phyloP scores from a whole-genome alignment of 331 rosid species.

The Pyracantha coccinea region DNA sequence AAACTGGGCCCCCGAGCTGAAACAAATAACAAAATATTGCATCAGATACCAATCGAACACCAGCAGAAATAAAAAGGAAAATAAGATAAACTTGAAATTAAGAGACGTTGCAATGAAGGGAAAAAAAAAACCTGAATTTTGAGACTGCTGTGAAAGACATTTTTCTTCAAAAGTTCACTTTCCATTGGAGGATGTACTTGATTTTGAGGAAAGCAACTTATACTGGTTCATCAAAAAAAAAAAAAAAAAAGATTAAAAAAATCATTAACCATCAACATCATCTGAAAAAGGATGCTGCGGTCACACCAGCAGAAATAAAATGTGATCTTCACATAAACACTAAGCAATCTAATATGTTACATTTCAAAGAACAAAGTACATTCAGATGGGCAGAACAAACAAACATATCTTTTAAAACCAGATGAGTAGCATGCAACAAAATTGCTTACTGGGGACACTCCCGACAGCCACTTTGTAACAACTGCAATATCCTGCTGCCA shows the following conservation, averaged over 20 bases:
- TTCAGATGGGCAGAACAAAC: not conserved
- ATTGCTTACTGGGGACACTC: too few species aligned
- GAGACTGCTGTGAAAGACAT: constrained; percentile 91
- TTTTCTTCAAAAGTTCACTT: constrained; percentile 89
- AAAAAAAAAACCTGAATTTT: constrained; percentile 72
- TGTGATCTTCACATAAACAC: not conserved
- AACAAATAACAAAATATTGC: constrained; percentile 25
- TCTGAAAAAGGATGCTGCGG: not conserved
- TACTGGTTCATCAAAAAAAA: constrained; percentile 74
- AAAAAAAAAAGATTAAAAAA: not conserved
- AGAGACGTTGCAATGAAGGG: constrained; percentile 1
- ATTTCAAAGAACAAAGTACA: not conserved
- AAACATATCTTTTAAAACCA: too few species aligned
- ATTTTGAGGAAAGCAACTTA: constrained; percentile 96
- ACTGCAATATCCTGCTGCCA: too few species aligned
- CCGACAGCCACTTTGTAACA: too few species aligned
- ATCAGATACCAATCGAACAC: not conserved
- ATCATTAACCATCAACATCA: not conserved
- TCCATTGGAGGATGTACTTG: constrained; percentile 46
- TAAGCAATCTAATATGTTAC: not conserved
- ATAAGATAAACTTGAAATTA: not conserved
- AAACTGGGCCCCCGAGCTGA: constrained; percentile 49
- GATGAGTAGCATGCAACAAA: too few species aligned
- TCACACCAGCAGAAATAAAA: not conserved
- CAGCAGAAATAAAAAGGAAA: not conserved